Evolutionary conservation across 2,329 filamentous ascomycete species (phyloP), one percentile per base, ranked within the genome.

Genomic region (Sclerotinia nivalis): DNA sequence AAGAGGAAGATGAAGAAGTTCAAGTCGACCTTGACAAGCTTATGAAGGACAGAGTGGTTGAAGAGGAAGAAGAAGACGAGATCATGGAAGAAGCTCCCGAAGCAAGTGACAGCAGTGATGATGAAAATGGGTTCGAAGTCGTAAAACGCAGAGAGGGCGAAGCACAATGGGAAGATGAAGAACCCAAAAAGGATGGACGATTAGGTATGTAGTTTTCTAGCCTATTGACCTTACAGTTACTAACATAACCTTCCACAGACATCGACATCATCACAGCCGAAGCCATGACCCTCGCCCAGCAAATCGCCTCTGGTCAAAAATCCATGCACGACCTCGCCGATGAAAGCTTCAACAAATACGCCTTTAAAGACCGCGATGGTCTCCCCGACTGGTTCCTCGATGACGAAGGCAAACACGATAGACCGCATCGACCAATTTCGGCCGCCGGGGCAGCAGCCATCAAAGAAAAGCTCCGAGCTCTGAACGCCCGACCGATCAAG

Each of bases 251-350:
- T 52, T 18, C 31, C 68, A 79, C 81, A 86, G 94, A 97, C 78
- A 97, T 99, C 81, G 93, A 98, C 79, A 98, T 99, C 77, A 97
- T 98, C 78, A 99, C 96, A n/a, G 96, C 93, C 7, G 96, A 99
- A 84, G 96, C 96, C 73, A 99, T 99, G 96, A 96, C 95, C 0
- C 86, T 99, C 22, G 96, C 96, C 0, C 96, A 98, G 74, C 88
- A 93, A 78, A 89, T 99, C 71, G 96, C 94, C 4, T 93, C 91
- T 0, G 95, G 95, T 58, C 87, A 95, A 78, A 94, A 91, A 80
- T 91, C 90, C 0, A 91, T 88, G 59, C 81, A 91, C 69, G 93
- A 97, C 75, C 83, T 97, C 7, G 83, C 95, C 59, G 96, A 99
- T 77, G 95, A 98, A 72, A 90, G 89, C 54, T 99, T 96, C 86